Evolutionary conservation across 2,329 filamentous ascomycete species (phyloP), one percentile per base, ranked within the genome.

Genomic region (Paraphoma chrysanthemicola): DNA sequence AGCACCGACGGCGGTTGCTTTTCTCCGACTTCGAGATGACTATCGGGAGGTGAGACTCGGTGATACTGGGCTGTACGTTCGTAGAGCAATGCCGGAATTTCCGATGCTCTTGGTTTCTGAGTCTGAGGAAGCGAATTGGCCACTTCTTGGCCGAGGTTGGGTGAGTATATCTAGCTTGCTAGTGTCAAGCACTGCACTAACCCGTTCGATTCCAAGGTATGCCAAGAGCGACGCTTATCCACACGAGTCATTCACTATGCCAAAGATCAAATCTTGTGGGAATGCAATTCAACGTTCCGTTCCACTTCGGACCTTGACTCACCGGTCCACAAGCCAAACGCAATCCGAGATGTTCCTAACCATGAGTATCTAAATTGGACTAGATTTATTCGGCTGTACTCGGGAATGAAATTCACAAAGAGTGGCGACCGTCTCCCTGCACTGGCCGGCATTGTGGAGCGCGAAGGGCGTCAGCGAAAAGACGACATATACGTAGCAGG

Each of bases 141-240:
- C 54, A 5, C 48, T 67, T 14, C 17, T 60, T 2, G 5, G 12
- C 4, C 57, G 64, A 7, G 64, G 33, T 1, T 67, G 62, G 64
- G 62, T 63, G 1, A 8, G 16, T 4, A 23, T 42, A 4, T 42
- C n/a, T 23, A 23, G 23, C 23, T 23, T 23, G 23, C 5, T 3
- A 42, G 14, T 42, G 2, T 42, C 3, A 8, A 9, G 16, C 4
- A 3, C 11, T 9, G 16, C 16, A n/a, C 4, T 16, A 17, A 42
- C 12, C 12, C 16, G 11, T 16, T n/a, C 8, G 39, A 14, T 23
- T 23, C n/a, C 8, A n/a, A 42, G 39, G 39, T 48, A 56, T 36
- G 33, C 31, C 62, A 67, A 45, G 64, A 67, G 28, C 51, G 64
- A 8, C 28, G 58, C 9, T 51, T 67, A 6, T 60, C 64, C 3